Base-by-base conservation (phyloP, 768 basidiomycete species). In the Suillus plorans region DNA sequence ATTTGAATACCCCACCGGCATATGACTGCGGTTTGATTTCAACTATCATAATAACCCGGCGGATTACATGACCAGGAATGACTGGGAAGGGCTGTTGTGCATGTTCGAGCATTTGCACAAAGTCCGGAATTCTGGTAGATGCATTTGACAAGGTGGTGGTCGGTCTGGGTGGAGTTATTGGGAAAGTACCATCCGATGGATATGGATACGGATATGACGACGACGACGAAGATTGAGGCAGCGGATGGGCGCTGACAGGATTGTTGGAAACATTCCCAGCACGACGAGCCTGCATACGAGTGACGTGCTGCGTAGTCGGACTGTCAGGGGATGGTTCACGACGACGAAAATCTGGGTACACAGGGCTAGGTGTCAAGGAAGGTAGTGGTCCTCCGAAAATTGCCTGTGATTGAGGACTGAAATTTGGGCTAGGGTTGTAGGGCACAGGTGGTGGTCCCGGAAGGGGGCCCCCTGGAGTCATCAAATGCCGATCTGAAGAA, bases 1-100 rank as follows among this genome's bases (percentile, higher is more conserved):
- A 61, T 5, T 20, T 0, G 6, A 18, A 10, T 31, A 0, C 3
- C 1, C 5, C 1, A 2, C 12, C 20, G 5, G 4, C 4, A 22
- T 10, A 1, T 39, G 39, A 4, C 52, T 34, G 47, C 10, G 61
- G 18, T 62, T 62, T 62, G 34, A 62, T 62, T 62, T 62, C 61
- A 45, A 62, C 34, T 7, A 12, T 52, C 31, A 62, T 47, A 6
- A 62, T 62, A 39, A 52, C 52, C 18, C 61, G 45, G n/a, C 31
- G 34, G n/a, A 39, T 34, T 8, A 62, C 44, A 12, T 16, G 12
- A 13, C 12, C 12, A 5, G 47, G 22, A 28, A 37, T 16, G 2
- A 1, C 16, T 22, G 36, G 61, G 22, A 4, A 62, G 9, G 6
- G n/a, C 34, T 45, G 47, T 20, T 22, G 61, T 7, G 31, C 14